Conservation (phyloP, 202 grass and related monocot genomes). For the Bolboschoenoplectus hybrid region DNA sequence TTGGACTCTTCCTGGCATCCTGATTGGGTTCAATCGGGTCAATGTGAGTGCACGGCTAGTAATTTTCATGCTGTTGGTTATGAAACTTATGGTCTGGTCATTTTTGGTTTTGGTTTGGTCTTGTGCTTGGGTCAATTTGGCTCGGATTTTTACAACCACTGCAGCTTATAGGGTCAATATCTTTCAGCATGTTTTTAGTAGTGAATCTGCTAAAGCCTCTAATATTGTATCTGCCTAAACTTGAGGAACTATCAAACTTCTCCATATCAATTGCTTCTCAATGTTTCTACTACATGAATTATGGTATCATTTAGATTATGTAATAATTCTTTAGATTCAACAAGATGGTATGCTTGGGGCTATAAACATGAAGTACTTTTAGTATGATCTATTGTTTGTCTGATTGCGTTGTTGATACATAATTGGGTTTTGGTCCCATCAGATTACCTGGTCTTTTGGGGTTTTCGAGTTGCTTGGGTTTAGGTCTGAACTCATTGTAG, state of each 20-base stretch:
- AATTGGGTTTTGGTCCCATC: background rate
- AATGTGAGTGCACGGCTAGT: background rate
- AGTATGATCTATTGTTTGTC: background rate
- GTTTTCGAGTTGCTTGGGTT: background rate
- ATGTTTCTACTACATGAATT: background rate
- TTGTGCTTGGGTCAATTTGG: background rate
- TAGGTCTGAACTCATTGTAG: background rate
- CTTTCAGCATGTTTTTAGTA: background rate
- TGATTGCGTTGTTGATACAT: background rate
- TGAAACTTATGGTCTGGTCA: background rate
- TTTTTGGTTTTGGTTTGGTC: background rate
- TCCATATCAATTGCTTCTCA: background rate
- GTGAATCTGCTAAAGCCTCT: background rate
- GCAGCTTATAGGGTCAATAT: background rate
- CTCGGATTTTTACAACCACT: background rate
- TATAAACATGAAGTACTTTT: slow-evolving; percentile 11
- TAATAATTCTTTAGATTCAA: background rate
- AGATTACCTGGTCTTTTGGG: background rate
- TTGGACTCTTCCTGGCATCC: background rate
- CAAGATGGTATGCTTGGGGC: background rate
- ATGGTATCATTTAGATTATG: background rate
- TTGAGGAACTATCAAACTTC: background rate
- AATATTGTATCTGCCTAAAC: background rate
- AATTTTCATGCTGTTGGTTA: background rate
- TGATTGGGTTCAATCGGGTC: background rate